Percentiles rank a stretch among this genome's conserved stretches.
Conservation (phyloP, 805 yeast genomes). For the Candida nanaspora region DNA sequence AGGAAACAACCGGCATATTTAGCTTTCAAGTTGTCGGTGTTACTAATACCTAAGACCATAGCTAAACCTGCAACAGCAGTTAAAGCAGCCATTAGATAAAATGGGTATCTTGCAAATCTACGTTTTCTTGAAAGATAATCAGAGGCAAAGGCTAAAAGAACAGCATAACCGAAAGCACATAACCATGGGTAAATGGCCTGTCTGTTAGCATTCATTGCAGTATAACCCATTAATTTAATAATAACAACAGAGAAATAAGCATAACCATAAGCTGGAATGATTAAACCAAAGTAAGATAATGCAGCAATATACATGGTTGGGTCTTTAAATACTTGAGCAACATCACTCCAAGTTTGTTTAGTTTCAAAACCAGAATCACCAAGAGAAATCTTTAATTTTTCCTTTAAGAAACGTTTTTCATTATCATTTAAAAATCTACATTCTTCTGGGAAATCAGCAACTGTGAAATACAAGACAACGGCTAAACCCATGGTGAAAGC, state of each 20-base stretch:
- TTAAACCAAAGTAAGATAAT: slow-evolving; percentile 53
- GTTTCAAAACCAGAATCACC: slow-evolving; percentile 44
- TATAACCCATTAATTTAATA: slow-evolving; percentile 52
- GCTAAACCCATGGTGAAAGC: slow-evolving; percentile 28
- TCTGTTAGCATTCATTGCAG: slow-evolving; percentile 68
- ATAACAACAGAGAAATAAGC: slow-evolving; percentile 70
- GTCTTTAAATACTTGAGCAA: slow-evolving; percentile 47
- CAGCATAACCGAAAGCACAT: slow-evolving; percentile 60
- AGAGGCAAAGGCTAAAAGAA: slow-evolving; percentile 54
- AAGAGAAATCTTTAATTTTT: slow-evolving; percentile 49
- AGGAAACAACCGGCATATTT: slow-evolving; percentile 63
- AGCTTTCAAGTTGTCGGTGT: slow-evolving; percentile 24
- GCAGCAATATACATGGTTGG: slow-evolving; percentile 52
- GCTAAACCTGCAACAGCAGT: slow-evolving; percentile 48
- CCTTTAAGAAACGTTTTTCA: slow-evolving; percentile 49
- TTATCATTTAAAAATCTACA: slow-evolving; percentile 44
- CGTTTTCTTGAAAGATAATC: slow-evolving; percentile 35
- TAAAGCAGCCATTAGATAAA: slow-evolving; percentile 23
- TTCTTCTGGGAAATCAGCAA: slow-evolving; percentile 71
- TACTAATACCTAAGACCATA: slow-evolving; percentile 41
- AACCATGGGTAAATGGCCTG: slow-evolving; percentile 87
- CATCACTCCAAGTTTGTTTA: slow-evolving; percentile 39
- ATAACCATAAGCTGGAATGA: slow-evolving; percentile 70
- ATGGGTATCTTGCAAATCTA: slow-evolving; percentile 31
- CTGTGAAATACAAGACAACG: slow-evolving; percentile 31